These are phyloP conservation scores for Salvia hispanica DNA, from an alignment of 257 asterid genomes.

Conservation along the genomic window DNA sequence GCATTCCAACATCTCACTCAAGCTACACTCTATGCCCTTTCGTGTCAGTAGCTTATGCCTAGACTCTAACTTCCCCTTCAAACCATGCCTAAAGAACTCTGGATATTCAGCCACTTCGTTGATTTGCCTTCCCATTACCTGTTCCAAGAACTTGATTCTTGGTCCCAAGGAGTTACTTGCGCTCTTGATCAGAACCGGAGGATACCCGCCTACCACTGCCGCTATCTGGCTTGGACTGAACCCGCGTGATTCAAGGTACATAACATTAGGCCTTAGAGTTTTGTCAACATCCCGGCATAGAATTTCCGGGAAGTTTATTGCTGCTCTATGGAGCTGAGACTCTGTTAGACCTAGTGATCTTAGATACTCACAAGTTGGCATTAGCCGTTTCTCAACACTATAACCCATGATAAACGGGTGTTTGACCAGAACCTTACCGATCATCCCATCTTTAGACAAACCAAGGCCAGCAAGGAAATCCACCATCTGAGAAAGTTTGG, in stretches of 20 bases:
- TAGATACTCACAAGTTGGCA: conserved; percentile 75
- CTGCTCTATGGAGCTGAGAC: conserved; percentile 66
- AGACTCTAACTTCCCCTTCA: conserved; percentile 78
- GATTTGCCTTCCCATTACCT: conserved; percentile 81
- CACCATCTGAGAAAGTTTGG: conserved; percentile 74
- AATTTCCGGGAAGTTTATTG: conserved; percentile 72
- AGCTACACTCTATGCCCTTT: conserved; percentile 61
- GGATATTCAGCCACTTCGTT: conserved; percentile 82
- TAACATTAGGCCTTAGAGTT: conserved; percentile 67
- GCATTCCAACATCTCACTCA: conserved; percentile 94
- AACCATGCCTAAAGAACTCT: conserved; percentile 78
- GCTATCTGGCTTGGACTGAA: conserved; percentile 61
- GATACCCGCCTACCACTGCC: conserved; percentile 78
- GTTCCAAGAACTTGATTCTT: conserved; percentile 72
- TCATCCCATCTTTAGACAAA: conserved; percentile 61
- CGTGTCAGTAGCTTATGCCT: conserved; percentile 66
- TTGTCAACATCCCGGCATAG: conserved; percentile 77
- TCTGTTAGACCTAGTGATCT: conserved; percentile 71
- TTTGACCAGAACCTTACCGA: conserved; percentile 77
- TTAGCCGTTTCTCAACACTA: conserved; percentile 71
- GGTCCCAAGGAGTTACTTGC: conserved; percentile 73
- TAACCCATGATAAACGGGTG: conserved; percentile 86
- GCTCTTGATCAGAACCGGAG: conserved; percentile 90
- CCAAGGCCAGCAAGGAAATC: conserved; percentile 76
- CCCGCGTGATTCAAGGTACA: conserved; percentile 67